phyloP scores from a whole-genome alignment of 2,329 filamentous ascomycete genomes.

The Aspergillus fischeri region DNA sequence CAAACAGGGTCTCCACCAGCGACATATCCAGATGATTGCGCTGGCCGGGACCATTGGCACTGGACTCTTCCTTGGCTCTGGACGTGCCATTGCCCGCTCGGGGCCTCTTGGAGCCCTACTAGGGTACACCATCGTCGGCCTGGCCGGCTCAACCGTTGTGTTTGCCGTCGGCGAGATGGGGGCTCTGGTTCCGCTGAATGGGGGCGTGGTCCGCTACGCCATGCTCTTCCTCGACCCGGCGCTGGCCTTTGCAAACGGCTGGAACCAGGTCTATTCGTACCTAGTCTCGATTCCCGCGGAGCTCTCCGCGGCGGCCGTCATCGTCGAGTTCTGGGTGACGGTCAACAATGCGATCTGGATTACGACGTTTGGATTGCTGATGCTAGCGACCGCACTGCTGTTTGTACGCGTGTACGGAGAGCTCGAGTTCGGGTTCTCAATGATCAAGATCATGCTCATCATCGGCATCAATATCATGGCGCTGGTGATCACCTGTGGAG shows the following conservation, averaged over 20 bases:
- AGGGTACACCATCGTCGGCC: conserved; percentile 37
- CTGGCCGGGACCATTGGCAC: conserved; percentile 37
- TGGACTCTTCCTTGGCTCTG: conserved; percentile 36
- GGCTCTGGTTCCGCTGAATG: conserved; percentile 35
- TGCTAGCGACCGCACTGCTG: neutral
- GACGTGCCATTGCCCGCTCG: conserved; percentile 27
- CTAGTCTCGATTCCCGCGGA: conserved; percentile 32
- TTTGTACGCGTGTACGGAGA: neutral
- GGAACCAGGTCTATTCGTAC: conserved; percentile 35
- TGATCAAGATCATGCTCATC: neutral
- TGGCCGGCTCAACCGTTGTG: conserved; percentile 31
- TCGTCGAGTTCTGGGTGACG: neutral
- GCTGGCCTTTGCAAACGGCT: conserved; percentile 34
- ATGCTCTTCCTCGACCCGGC: conserved; percentile 37
- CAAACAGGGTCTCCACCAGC: conserved; percentile 26
- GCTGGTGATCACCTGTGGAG: neutral
- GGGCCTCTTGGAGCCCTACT: conserved; percentile 33
- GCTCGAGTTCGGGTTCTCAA: neutral
- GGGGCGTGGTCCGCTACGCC: conserved; percentile 34
- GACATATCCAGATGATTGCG: conserved; percentile 37
- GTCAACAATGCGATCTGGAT: neutral
- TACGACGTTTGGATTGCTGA: neutral
- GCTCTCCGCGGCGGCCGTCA: conserved; percentile 29
- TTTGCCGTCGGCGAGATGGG: conserved; percentile 36
- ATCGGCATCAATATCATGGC: neutral